A percentile compares a stretch with the other conserved stretches of the same genome.
These are phyloP conservation scores for Candida glucosophila DNA, from an alignment of 1,139 yeast genomes.

Conservation along the genomic window DNA sequence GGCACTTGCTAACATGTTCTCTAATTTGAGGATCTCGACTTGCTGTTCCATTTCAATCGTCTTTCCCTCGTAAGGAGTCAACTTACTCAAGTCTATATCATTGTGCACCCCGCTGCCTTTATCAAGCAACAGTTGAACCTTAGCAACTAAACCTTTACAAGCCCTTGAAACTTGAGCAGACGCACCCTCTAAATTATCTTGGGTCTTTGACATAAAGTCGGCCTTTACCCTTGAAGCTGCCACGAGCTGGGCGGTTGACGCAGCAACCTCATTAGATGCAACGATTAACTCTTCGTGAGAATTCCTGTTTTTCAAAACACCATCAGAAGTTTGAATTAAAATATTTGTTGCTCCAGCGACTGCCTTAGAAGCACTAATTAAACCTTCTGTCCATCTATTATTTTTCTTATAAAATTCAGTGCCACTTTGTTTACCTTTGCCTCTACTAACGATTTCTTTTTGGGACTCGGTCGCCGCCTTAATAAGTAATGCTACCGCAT, in stretches of 20 bases:
- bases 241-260: conserved; percentile 87
- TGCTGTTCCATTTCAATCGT: conserved; percentile 92
- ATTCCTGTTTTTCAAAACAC: conserved; percentile 55
- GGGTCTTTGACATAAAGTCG: conserved; percentile 67
- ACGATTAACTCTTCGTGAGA: conserved; percentile 82
- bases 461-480: conserved; percentile 77
- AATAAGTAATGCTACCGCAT: conserved; percentile 67
- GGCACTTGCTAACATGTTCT: conserved; percentile 62
- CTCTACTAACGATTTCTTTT: conserved; percentile 69
- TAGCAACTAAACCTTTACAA: conserved; percentile 61
- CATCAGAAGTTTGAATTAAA: conserved; percentile 79
- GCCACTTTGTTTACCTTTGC: conserved; percentile 57
- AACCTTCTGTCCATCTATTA: conserved; percentile 91
- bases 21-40: conserved; percentile 78
- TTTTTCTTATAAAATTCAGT: conserved; percentile 82
- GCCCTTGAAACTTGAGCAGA: conserved; percentile 66
- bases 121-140: conserved; percentile 56
- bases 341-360: conserved; percentile 81
- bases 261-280: conserved; percentile 87
- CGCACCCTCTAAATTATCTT: conserved; percentile 64
- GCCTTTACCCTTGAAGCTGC: conserved; percentile 91
- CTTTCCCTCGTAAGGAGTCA: conserved; percentile 76
- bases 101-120: conserved; percentile 25
- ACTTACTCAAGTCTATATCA: conserved; percentile 57
- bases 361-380: conserved; percentile 83